Evolutionary conservation across 1,284 basidiomycete species (phyloP).

Genomic region (Ustilago loliicola): DNA sequence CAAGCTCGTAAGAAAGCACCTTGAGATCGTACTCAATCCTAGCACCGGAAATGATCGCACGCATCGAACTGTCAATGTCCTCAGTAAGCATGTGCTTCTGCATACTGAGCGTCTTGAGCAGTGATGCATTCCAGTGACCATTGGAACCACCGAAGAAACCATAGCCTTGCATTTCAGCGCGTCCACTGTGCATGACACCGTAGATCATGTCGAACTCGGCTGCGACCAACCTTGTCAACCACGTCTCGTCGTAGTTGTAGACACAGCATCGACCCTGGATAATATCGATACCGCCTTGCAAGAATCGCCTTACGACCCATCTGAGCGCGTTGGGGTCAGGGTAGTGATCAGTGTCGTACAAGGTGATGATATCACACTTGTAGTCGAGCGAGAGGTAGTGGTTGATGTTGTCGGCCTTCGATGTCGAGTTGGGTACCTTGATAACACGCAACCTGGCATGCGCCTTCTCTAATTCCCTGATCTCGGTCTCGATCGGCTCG

Average conservation of each 20-base stretch:
- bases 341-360: constrained; percentile 65
- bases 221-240: constrained; percentile 52
- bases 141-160: constrained; percentile 66
- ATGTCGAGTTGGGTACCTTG: constrained; percentile 62
- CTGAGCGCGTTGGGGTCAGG: constrained; percentile 59
- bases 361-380: constrained; percentile 61
- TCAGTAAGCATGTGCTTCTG: constrained; percentile 65
- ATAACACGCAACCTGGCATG: constrained; percentile 54
- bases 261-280: constrained; percentile 65
- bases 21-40: constrained; percentile 63
- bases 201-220: constrained; percentile 67
- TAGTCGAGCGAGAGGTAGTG: constrained; percentile 57
- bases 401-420: constrained; percentile 66
- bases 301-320: constrained; percentile 59
- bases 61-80: constrained; percentile 64
- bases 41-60: constrained; percentile 65
- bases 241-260: constrained; percentile 62
- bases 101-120: constrained; percentile 60
- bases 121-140: constrained; percentile 64
- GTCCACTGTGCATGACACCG: constrained; percentile 62
- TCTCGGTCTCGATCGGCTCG: constrained; percentile 54
- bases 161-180: constrained; percentile 58
- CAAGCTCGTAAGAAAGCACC: constrained; percentile 62
- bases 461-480: constrained; percentile 46
- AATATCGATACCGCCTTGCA: constrained; percentile 63